These are phyloP conservation scores for Alternaria dauci DNA, from an alignment of 2,329 filamentous ascomycete species.

Conservation along the genomic window DNA sequence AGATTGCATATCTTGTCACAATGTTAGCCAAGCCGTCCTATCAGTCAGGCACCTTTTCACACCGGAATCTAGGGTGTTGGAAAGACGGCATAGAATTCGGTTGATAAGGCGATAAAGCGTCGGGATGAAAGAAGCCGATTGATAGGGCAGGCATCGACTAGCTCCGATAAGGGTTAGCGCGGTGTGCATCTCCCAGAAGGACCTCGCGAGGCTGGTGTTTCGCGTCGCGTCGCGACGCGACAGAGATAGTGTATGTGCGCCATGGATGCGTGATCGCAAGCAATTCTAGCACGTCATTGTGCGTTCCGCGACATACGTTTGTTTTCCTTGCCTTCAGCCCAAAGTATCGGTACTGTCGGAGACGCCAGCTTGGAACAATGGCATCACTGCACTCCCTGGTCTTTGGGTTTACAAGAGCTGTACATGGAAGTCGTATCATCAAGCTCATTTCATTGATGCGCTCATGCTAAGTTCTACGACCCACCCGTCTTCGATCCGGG, in stretches of 20 bases:
- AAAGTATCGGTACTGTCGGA: background rate
- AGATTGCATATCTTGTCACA: background rate
- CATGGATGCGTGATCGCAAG: background rate
- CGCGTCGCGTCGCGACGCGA: background rate
- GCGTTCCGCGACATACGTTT: background rate
- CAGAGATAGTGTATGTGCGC: background rate
- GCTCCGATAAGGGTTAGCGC: background rate
- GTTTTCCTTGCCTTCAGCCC: background rate
- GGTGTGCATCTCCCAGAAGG: background rate
- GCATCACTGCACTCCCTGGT: background rate
- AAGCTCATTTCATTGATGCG: background rate
- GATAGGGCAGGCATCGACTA: background rate
- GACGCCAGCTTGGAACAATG: background rate
- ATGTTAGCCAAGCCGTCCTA: background rate
- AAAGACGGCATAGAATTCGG: background rate
- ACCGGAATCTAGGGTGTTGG: background rate
- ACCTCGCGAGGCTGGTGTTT: background rate
- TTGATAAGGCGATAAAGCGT: conserved; percentile 4
- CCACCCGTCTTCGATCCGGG: conserved; percentile 26
- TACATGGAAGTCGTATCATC: background rate
- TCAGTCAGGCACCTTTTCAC: background rate
- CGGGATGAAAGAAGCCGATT: conserved; percentile 14
- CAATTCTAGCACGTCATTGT: background rate
- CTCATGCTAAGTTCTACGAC: background rate
- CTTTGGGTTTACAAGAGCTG: background rate